Conservation (phyloP, 2,329 filamentous ascomycete genomes). For the Diaporthe ilicicola region DNA sequence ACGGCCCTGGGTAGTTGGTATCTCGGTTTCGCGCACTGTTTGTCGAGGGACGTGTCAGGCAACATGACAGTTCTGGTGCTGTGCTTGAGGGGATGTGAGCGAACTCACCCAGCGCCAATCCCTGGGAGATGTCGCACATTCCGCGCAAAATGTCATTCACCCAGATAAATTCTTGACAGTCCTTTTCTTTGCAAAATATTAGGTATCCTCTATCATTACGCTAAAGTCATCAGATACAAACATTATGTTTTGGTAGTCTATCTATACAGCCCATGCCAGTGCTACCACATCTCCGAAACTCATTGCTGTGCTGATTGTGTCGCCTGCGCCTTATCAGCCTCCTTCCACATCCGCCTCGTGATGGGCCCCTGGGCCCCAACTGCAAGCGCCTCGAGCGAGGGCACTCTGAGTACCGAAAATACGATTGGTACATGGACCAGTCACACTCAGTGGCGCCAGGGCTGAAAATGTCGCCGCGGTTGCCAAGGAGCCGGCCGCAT, state of each 20-base stretch:
- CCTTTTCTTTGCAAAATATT: neutral
- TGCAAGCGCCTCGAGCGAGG: neutral
- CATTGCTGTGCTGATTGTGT: neutral
- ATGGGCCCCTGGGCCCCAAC: neutral
- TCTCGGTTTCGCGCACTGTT: too few species aligned
- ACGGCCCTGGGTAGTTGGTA: neutral
- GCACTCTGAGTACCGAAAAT: too few species aligned
- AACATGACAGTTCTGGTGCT: neutral
- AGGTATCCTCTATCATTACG: conserved; percentile 1
- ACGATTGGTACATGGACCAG: neutral
- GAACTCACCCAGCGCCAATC: too few species aligned
- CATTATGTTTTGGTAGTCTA: neutral
- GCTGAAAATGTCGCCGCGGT: neutral
- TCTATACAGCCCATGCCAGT: neutral
- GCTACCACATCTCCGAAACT: neutral
- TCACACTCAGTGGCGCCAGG: neutral
- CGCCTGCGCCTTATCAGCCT: neutral
- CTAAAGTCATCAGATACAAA: neutral
- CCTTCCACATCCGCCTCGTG: neutral
- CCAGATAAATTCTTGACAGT: neutral
- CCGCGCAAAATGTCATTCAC: neutral
- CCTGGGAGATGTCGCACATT: neutral
- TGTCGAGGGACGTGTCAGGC: too few species aligned
- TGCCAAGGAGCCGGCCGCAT: neutral
- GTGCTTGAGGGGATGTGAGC: neutral